These are phyloP conservation scores for Globisporangium uncinulatum DNA, from an alignment of 352 stramenopile genomes.

Conservation along the genomic window DNA sequence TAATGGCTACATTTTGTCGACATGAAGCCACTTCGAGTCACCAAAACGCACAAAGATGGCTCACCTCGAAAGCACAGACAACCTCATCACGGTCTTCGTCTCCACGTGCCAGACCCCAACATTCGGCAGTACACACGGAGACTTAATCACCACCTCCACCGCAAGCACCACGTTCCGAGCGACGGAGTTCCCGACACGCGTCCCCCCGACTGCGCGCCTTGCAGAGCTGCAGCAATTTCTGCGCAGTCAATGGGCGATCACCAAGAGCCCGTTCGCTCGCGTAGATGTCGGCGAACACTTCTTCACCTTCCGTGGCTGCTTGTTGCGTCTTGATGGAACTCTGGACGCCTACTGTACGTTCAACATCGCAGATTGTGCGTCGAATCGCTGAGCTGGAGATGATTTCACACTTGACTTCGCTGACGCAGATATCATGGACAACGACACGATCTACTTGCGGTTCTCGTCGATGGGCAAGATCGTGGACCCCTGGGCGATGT, in stretches of 20 bases:
- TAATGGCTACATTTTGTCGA: no score
- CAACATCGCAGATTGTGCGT: not conserved
- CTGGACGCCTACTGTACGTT: slow-evolving; percentile 63
- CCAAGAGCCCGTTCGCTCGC: slow-evolving; percentile 42
- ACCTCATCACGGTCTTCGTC: slow-evolving; percentile 46
- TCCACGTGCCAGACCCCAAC: slow-evolving; percentile 44
- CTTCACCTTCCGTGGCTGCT: slow-evolving; percentile 67
- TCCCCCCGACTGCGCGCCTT: slow-evolving; percentile 32
- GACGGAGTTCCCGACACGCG: slow-evolving; percentile 51
- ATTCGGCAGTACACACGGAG: slow-evolving; percentile 6
- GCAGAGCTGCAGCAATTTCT: slow-evolving; percentile 52
- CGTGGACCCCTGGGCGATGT: slow-evolving; percentile 70
- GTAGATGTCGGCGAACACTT: slow-evolving; percentile 48
- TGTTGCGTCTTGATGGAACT: slow-evolving; percentile 51
- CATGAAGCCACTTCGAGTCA: no score
- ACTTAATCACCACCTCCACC: no score
- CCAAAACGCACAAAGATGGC: no score
- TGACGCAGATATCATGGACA: slow-evolving; percentile 45
- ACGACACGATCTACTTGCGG: slow-evolving; percentile 70
- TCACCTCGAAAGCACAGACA: not conserved
- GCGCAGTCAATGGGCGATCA: slow-evolving; percentile 53
- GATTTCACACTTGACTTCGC: not conserved
- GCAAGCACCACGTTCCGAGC: slow-evolving; percentile 27
- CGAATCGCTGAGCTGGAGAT: no score
- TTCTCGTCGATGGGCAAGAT: slow-evolving; percentile 63